Conservation (phyloP, 371 early-diverging fungal genomes). For the Choanephora cucurbitarum region DNA sequence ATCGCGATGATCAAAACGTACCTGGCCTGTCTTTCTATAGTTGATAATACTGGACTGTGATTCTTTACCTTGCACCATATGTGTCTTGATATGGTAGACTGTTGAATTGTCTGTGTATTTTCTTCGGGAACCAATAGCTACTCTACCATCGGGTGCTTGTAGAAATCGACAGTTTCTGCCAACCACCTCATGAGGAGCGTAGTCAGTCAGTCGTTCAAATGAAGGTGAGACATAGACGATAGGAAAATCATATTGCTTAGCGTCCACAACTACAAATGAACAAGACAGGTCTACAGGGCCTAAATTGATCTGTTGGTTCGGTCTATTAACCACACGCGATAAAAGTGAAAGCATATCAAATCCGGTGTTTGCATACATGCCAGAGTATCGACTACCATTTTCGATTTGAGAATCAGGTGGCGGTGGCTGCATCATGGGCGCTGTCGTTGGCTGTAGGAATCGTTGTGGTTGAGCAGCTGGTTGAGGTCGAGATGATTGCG, state of each 20-base stretch:
- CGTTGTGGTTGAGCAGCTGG: background rate
- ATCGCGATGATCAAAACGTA: no score
- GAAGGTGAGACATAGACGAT: conserved; percentile 62
- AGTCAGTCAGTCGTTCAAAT: conserved; percentile 65
- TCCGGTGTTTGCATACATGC: conserved; percentile 56
- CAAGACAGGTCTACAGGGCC: conserved; percentile 65
- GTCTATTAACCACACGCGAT: conserved; percentile 41
- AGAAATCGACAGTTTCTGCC: conserved; percentile 72
- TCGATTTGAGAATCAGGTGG: background rate
- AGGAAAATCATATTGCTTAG: conserved; percentile 45
- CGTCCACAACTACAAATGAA: conserved; percentile 56
- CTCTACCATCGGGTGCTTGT: conserved; percentile 54
- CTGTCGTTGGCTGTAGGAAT: background rate
- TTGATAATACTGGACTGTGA: conserved; percentile 65
- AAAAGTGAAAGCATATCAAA: conserved; percentile 67
- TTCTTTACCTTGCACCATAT: conserved; percentile 53
- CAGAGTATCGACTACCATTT: conserved; percentile 21
- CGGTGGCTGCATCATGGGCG: background rate
- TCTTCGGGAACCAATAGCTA: conserved; percentile 45
- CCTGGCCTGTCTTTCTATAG: conserved; percentile 63
- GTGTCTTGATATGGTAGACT: conserved; percentile 53
- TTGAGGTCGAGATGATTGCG: no score
- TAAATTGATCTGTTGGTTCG: conserved; percentile 54
- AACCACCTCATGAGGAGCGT: conserved; percentile 50
- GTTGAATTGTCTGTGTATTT: conserved; percentile 58